Base-by-base conservation (phyloP, 2,329 filamentous ascomycete genomes). In the Tolypocladium endophyticum region DNA sequence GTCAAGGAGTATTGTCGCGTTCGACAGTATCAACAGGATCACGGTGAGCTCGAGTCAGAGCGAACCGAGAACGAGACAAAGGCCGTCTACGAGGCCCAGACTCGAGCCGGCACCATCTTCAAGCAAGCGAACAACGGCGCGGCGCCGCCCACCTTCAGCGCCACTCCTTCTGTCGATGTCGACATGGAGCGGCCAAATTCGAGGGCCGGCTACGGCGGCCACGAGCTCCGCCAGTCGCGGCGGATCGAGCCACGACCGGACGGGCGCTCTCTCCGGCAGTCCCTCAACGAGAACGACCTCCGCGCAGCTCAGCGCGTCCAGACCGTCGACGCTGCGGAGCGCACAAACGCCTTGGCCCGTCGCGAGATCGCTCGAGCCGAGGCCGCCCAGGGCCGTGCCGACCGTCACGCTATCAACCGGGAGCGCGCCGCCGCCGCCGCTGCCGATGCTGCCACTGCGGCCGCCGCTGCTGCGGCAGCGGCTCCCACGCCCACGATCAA, bases 1-100 rank as follows among this genome's bases (percentile, higher is more conserved):
- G 75, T 87, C 56, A 87, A 87, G 68, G 84, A 87, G 65, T 87
- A 86, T 63, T 82, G 81, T 57, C 82, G 84, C 23, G 77, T 87
- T 45, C 81, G 84, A 4, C 83, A 86, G 66, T 76, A 72, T 54
- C 83, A 87, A 63, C 70, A 85, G 0, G 82, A 86, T 55, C 71
- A 73, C 6, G 80, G 78, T 30, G 84, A 87, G 68, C 69, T 66
- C 0, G 68, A 75, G 0, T 76, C 77, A 0, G 76, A 84, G 2
- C 76, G 77, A 23, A 66, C 71, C 5, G 69, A 71, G 1, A 86
- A 87, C 64, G 81, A 84, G 64, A 71, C 70, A 1, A 74, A 75
- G 58, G 83, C 83, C 1, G 80, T 83, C 0, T 71, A 70, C 9
- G 79, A 83, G 28, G 81, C 81, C 0, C 79, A 79, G 61, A 68